phyloP scores from a whole-genome alignment of 148 eudicot species.

The Diospyros lotus region DNA sequence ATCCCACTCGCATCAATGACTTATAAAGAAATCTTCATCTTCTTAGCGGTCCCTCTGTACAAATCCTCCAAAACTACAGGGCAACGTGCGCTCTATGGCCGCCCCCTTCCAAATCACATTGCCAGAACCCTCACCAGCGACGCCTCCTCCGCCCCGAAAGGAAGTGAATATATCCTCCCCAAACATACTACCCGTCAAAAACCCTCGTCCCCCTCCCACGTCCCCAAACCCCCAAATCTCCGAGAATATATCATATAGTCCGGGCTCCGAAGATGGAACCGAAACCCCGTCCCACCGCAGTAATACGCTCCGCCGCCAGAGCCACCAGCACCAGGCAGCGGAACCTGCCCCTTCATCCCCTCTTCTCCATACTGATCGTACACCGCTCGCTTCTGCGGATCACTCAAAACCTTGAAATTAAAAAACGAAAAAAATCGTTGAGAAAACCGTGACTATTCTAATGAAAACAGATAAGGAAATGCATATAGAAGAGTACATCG shows the following conservation, averaged over 20 bases:
- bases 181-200: slow-evolving; percentile 48
- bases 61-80: slow-evolving; percentile 80
- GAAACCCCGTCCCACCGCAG: slow-evolving; percentile 33
- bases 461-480: neutral
- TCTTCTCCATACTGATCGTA: slow-evolving; percentile 89
- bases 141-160: slow-evolving; percentile 33
- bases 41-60: slow-evolving; percentile 71
- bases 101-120: slow-evolving; percentile 43
- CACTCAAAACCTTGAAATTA: slow-evolving; percentile 63
- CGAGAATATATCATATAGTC: slow-evolving; percentile 60
- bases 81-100: slow-evolving; percentile 52
- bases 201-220: slow-evolving; percentile 43
- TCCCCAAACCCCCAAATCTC: slow-evolving; percentile 72
- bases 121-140: slow-evolving; percentile 25
- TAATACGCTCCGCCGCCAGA: slow-evolving; percentile 27
- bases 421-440: neutral
- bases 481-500: slow-evolving; percentile 33
- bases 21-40: slow-evolving; percentile 80
- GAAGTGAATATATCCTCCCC: slow-evolving; percentile 59
- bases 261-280: slow-evolving; percentile 61
- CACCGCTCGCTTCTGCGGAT: slow-evolving; percentile 69
- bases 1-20: slow-evolving; percentile 56
- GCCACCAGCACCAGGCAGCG: slow-evolving; percentile 57
- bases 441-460: neutral
- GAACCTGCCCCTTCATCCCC: slow-evolving; percentile 71